A percentile compares a stretch with the other conserved stretches of the same genome.
Conservation (phyloP, 2,329 filamentous ascomycete genomes). For the Biscogniauxia mediterranea region DNA sequence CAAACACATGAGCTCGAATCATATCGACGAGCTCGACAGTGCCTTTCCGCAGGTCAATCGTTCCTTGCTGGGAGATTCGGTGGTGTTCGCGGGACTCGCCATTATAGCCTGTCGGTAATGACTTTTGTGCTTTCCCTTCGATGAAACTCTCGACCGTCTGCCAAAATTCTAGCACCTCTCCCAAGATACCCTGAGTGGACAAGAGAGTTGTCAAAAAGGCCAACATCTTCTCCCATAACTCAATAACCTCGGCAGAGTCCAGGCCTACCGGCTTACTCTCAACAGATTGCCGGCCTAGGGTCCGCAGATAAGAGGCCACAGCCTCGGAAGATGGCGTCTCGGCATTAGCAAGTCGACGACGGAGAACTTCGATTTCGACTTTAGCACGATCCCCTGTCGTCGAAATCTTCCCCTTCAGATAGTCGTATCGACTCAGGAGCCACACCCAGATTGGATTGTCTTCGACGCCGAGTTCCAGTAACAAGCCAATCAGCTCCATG, state of each 20-base stretch:
- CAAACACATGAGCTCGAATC: constrained; percentile 74
- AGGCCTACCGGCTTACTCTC: constrained; percentile 61
- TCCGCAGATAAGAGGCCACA: constrained; percentile 73
- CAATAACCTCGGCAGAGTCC: constrained; percentile 79
- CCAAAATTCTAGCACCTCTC: constrained; percentile 92
- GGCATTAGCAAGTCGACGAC: constrained; percentile 72
- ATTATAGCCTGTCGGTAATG: constrained; percentile 76
- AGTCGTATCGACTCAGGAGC: constrained; percentile 85
- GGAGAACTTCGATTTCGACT: constrained; percentile 87
- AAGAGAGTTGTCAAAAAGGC: constrained; percentile 72
- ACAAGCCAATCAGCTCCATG: constrained; percentile 83
- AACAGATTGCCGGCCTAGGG: constrained; percentile 65
- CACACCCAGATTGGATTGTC: constrained; percentile 97
- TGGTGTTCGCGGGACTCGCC: constrained; percentile 81
- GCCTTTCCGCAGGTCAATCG: constrained; percentile 71
- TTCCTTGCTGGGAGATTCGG: constrained; percentile 68
- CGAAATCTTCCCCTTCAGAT: constrained; percentile 82
- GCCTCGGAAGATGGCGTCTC: constrained; percentile 69
- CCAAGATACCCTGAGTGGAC: constrained; percentile 76
- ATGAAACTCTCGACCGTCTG: constrained; percentile 89
- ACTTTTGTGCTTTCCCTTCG: constrained; percentile 76
- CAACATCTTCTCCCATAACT: constrained; percentile 89
- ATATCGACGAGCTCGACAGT: constrained; percentile 79
- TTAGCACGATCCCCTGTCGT: constrained; percentile 79
- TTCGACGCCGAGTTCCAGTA: constrained; percentile 91